Conservation (phyloP, 2,329 filamentous ascomycete species). For the Exophiala bonariae region DNA sequence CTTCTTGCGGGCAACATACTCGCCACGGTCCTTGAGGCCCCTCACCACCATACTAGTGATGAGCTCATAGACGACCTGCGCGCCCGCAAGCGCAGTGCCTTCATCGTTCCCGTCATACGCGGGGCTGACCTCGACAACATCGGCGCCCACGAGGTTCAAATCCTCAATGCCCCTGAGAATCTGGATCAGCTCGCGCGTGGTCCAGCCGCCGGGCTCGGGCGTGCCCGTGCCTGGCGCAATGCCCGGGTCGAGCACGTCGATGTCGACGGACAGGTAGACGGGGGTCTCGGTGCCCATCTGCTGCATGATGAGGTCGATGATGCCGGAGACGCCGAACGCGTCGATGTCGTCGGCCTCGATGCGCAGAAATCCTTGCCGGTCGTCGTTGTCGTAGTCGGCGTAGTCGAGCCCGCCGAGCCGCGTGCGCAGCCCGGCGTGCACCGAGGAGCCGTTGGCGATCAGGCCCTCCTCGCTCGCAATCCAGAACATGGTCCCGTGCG, state of each 20-base stretch:
- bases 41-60: conserved; percentile 61
- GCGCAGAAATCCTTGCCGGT: conserved; percentile 74
- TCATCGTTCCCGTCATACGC: conserved; percentile 80
- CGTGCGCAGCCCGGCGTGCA: conserved; percentile 82
- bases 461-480: conserved; percentile 78
- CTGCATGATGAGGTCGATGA: conserved; percentile 69
- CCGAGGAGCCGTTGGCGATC: conserved; percentile 70
- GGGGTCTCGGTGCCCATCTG: conserved; percentile 72
- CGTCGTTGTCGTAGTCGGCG: conserved; percentile 70
- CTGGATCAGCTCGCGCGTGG: conserved; percentile 79
- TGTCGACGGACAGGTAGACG: conserved; percentile 79
- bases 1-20: conserved; percentile 21
- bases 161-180: conserved; percentile 79
- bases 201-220: conserved; percentile 89
- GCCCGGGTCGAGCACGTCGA: conserved; percentile 76
- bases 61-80: conserved; percentile 84
- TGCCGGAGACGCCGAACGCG: conserved; percentile 70
- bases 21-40: conserved; percentile 36
- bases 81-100: conserved; percentile 77
- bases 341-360: conserved; percentile 87
- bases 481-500: conserved; percentile 91
- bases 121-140: conserved; percentile 85
- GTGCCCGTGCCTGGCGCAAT: conserved; percentile 76
- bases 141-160: conserved; percentile 82
- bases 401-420: conserved; percentile 67